A percentile compares a stretch with the other conserved stretches of the same genome.
Conservation (phyloP, 1,284 basidiomycete species). For the Fomitopsis betulina region DNA sequence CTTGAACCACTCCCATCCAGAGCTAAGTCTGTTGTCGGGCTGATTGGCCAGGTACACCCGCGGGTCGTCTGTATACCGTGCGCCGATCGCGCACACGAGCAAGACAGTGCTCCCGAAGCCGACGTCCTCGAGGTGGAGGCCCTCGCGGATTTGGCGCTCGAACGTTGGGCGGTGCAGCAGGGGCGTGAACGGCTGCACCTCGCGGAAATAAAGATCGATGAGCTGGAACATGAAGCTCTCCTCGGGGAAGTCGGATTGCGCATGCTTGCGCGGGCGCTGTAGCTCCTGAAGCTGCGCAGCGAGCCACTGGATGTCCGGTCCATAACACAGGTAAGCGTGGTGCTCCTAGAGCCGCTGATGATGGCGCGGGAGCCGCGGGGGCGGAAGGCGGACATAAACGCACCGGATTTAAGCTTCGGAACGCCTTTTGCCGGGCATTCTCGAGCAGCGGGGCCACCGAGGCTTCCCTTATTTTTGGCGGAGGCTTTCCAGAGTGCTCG, state of each 20-base stretch:
- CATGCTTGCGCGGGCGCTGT: slow-evolving; percentile 21
- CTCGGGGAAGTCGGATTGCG: slow-evolving; percentile 50
- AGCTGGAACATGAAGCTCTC: slow-evolving; percentile 57
- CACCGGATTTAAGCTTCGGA: slow-evolving; percentile 28
- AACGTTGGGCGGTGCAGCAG: slow-evolving; percentile 80
- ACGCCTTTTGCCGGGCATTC: slow-evolving; percentile 13
- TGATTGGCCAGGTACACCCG: slow-evolving; percentile 49
- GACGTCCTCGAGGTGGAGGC: slow-evolving; percentile 52
- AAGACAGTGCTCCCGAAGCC: slow-evolving; percentile 68
- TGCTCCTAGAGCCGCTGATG: not conserved
- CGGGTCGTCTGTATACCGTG: slow-evolving; percentile 66
- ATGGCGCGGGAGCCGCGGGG: not conserved
- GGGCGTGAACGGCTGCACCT: slow-evolving; percentile 60
- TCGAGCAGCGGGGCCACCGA: slow-evolving; percentile 15
- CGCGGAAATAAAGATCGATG: slow-evolving; percentile 65
- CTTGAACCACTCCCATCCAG: slow-evolving; percentile 76
- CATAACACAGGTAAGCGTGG: not conserved
- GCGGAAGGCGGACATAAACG: slow-evolving; percentile 4
- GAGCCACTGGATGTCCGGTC: slow-evolving; percentile 25
- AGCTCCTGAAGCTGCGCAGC: slow-evolving; percentile 26
- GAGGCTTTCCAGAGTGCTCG: slow-evolving; percentile 29
- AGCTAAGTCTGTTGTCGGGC: slow-evolving; percentile 46
- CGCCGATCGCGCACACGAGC: slow-evolving; percentile 71
- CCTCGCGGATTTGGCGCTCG: slow-evolving; percentile 50
- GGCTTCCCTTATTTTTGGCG: slow-evolving; percentile 12